Evolutionary conservation across 495 filamentous ascomycete genomes (phyloP), one percentile per base, ranked within the genome.

Genomic region (Bombardia bombarda): DNA sequence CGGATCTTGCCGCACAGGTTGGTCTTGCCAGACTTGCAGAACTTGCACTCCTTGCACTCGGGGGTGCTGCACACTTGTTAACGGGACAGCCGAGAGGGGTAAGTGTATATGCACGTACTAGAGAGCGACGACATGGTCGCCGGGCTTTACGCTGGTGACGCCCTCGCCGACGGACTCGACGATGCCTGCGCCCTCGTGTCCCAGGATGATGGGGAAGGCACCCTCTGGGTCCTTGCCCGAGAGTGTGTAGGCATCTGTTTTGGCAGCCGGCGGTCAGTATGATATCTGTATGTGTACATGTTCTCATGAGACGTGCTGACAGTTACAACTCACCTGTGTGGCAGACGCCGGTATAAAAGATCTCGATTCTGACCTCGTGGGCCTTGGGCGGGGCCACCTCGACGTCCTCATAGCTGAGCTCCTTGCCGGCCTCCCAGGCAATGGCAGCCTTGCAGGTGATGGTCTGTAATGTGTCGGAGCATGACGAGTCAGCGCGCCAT

Each of bases 1-100:
- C 92, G 85, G 69, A 98, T 98, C 77, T 96, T 97, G 63, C 93
- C 92, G 71, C 92, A 98, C 39, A 98, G 86, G 69, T 98, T 98
- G 53, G 92, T 98, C 82, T 98, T 98, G 72, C 88, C 89, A 40
- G 90, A 96, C 64, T 83, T 86, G 83, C 92, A 98, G 80, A 98
- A 97, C 69, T 98, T 98, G 82, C 92, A 98, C 62, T 96, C 89
- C 38, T 73, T 67, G 74, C 92, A 98, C 72, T 98, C 92, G 45
- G 92, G 93, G 20, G 89, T 96, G 74, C n/a, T n/a, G n/a, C n/a
- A n/a, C n/a, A n/a, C n/a, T n/a, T n/a, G n/a, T n/a, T n/a, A n/a
- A n/a, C n/a, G n/a, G n/a, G n/a, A n/a, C n/a, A n/a, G n/a, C n/a
- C n/a, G n/a, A n/a, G n/a, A n/a, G n/a, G n/a, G n/a, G n/a, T n/a